Evolutionary conservation across 2,329 filamentous ascomycete genomes (phyloP).

Genomic region (Uncinocarpus reesii): DNA sequence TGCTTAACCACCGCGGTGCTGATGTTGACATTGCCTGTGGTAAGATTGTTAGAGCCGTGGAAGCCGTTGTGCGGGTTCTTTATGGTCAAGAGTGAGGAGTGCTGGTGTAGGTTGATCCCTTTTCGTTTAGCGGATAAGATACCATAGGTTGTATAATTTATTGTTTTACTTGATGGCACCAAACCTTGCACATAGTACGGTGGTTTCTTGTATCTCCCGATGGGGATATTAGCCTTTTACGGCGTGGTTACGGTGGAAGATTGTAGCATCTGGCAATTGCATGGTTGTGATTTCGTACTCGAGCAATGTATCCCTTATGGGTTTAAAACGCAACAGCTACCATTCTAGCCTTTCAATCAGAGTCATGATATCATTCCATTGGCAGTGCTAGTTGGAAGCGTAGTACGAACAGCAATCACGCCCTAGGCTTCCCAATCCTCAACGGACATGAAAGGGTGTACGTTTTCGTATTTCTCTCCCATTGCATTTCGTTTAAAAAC

Average conservation of each 20-base stretch:
- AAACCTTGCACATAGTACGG: no score
- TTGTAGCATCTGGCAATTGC: no score
- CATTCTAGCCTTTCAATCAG: no score
- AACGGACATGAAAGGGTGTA: not conserved
- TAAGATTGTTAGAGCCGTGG: constrained; percentile 28
- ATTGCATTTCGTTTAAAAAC: constrained; percentile 9
- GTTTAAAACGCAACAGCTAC: no score
- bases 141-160: no score
- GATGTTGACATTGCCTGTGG: constrained; percentile 21
- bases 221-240: no score
- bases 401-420: not conserved
- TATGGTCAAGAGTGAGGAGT: constrained; percentile 14
- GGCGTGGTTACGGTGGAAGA: no score
- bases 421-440: not conserved
- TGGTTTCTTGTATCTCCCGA: no score
- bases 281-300: no score
- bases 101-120: not conserved
- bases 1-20: constrained; percentile 23
- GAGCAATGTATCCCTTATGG: no score
- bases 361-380: constrained; percentile 7
- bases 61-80: constrained; percentile 28
- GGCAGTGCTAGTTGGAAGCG: not conserved
- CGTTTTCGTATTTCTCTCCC: constrained; percentile 9
- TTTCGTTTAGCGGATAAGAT: no score
- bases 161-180: no score